Conservation (phyloP, 495 filamentous ascomycete species). For the Neurospora sp. region DNA sequence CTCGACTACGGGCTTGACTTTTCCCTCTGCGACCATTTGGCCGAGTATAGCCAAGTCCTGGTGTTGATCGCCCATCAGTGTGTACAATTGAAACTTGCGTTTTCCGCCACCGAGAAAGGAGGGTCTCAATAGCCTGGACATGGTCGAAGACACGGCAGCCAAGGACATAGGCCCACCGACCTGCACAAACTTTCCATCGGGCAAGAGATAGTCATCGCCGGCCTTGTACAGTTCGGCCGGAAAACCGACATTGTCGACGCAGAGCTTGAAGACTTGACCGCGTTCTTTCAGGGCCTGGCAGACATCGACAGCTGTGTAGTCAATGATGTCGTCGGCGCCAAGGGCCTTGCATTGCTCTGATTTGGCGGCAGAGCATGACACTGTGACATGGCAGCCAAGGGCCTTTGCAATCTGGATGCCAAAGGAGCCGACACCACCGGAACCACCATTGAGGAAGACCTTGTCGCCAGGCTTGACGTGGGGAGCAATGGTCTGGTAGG, state of each 20-base stretch:
- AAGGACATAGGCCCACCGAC: constrained; percentile 33
- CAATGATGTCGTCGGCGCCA: constrained; percentile 59
- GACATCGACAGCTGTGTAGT: constrained; percentile 51
- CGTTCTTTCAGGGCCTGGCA: constrained; percentile 34
- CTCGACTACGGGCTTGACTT: constrained; percentile 48
- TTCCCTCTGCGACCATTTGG: constrained; percentile 42
- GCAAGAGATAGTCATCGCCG: constrained; percentile 44
- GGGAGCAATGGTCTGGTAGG: constrained; percentile 48
- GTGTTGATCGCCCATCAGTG: constrained; percentile 20
- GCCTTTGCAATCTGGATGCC: constrained; percentile 58
- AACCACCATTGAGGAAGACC: constrained; percentile 61
- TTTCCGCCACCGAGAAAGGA: constrained; percentile 55
- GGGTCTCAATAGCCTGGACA: constrained; percentile 34
- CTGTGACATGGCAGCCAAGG: constrained; percentile 52
- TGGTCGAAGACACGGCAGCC: constrained; percentile 9
- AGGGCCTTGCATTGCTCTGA: constrained; percentile 44
- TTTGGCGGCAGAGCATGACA: constrained; percentile 50
- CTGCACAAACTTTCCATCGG: constrained; percentile 45
- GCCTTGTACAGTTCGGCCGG: constrained; percentile 42
- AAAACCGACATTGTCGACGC: constrained; percentile 52
- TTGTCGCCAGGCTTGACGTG: constrained; percentile 43
- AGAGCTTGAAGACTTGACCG: constrained; percentile 43
- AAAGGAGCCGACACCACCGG: constrained; percentile 51
- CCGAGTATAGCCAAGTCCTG: constrained; percentile 29
- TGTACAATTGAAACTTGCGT: constrained; percentile 39